These are phyloP conservation scores for Cornus controversa DNA, from an alignment of 148 eudicot genomes.

Conservation along the genomic window DNA sequence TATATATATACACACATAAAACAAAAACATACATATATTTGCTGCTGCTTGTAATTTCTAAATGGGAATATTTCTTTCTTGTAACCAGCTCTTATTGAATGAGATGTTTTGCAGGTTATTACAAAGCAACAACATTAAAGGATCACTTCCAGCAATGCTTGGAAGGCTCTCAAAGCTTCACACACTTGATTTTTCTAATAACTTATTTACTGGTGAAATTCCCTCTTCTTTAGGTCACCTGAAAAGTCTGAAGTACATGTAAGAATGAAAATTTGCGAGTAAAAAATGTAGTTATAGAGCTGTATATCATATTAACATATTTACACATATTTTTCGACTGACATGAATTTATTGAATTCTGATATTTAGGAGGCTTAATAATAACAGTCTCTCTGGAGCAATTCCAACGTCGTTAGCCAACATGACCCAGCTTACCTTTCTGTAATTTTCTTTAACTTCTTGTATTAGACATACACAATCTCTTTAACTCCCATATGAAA, in stretches of 20 bases:
- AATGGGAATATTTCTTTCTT: neutral
- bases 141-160: slow-evolving; percentile 53
- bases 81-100: slow-evolving; percentile 3
- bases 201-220: slow-evolving; percentile 49
- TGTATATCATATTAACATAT: neutral
- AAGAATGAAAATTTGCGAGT: slow-evolving; percentile 2
- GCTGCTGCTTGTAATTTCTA: neutral
- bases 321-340: slow-evolving; percentile 3
- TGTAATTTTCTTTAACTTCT: slow-evolving; percentile 32
- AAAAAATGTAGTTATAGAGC: neutral
- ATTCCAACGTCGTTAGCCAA: slow-evolving; percentile 55
- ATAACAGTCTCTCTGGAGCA: slow-evolving; percentile 59
- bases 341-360: slow-evolving; percentile 9
- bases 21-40: neutral
- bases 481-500: neutral
- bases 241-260: slow-evolving; percentile 61
- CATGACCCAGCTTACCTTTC: slow-evolving; percentile 52
- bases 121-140: slow-evolving; percentile 66
- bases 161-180: slow-evolving; percentile 64
- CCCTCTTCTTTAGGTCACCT: slow-evolving; percentile 57
- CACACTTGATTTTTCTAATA: slow-evolving; percentile 71
- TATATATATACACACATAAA: neutral
- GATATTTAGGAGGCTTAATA: slow-evolving; percentile 63
- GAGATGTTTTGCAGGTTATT: slow-evolving; percentile 42
- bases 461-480: neutral